Evolutionary conservation across 1,139 yeast genomes (phyloP).

Genomic region (Entelexis paramagnoliae): DNA sequence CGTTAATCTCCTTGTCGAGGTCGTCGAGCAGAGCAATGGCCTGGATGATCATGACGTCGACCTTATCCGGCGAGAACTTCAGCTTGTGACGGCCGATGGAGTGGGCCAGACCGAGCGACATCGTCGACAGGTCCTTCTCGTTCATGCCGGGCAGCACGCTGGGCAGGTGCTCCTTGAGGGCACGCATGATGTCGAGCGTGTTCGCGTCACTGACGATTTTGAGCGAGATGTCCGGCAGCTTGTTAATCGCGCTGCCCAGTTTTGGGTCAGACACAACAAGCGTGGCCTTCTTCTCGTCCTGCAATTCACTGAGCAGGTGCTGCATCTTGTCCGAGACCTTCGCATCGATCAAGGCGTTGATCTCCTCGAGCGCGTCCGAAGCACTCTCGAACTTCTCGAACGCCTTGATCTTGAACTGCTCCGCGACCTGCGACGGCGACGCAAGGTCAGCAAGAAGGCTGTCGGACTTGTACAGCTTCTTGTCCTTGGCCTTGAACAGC

Average conservation of each 20-base stretch:
- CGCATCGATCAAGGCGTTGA: slow-evolving; percentile 85
- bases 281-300: slow-evolving; percentile 81
- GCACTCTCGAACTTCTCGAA: slow-evolving; percentile 92
- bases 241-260: slow-evolving; percentile 91
- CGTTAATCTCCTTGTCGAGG: slow-evolving; percentile 92
- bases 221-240: slow-evolving; percentile 71
- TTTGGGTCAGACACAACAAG: slow-evolving; percentile 91
- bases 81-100: slow-evolving; percentile 96
- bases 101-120: slow-evolving; percentile 80
- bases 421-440: slow-evolving; percentile 68
- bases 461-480: slow-evolving; percentile 84
- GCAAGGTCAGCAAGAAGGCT: slow-evolving; percentile 66
- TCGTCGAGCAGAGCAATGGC: slow-evolving; percentile 96
- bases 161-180: slow-evolving; percentile 87
- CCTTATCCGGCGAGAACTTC: slow-evolving; percentile 95
- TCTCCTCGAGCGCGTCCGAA: slow-evolving; percentile 92
- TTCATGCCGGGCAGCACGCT: slow-evolving; percentile 88
- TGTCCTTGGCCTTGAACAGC: slow-evolving; percentile 90
- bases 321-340: slow-evolving; percentile 79
- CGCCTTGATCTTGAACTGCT: slow-evolving; percentile 80
- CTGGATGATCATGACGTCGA: slow-evolving; percentile 96
- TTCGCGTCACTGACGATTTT: slow-evolving; percentile 91
- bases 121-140: slow-evolving; percentile 74
- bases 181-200: slow-evolving; percentile 86
- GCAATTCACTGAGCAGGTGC: slow-evolving; percentile 64